phyloP scores from a whole-genome alignment of 306 rosid species.

The Prunus salicina region DNA sequence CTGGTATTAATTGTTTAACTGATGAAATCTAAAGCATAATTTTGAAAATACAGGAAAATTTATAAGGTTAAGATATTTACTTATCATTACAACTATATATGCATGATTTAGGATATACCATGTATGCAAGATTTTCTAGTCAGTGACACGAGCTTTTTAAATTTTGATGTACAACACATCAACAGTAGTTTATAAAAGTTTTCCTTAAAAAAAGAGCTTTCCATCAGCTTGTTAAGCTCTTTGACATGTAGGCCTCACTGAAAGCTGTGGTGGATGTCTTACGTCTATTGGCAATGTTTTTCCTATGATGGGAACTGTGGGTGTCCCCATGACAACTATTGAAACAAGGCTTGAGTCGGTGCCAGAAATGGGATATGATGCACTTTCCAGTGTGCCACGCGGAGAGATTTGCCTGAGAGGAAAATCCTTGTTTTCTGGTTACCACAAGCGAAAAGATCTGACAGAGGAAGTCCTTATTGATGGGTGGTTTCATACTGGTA shows the following conservation, averaged over 20 bases:
- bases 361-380: constrained; percentile 71
- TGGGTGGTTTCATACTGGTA: constrained; percentile 99
- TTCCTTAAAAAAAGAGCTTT: background rate
- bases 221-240: constrained; percentile 2
- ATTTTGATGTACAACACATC: background rate
- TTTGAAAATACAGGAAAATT: background rate
- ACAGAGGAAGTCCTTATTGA: constrained; percentile 69
- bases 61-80: background rate
- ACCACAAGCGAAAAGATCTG: constrained; percentile 82
- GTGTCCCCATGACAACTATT: constrained; percentile 74
- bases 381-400: constrained; percentile 61
- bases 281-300: constrained; percentile 67
- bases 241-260: constrained; percentile 66
- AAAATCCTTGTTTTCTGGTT: constrained; percentile 68
- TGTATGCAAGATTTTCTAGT: background rate
- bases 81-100: background rate
- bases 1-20: background rate
- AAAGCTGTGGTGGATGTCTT: constrained; percentile 83
- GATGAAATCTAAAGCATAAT: background rate
- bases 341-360: constrained; percentile 89
- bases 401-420: constrained; percentile 91
- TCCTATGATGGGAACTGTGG: constrained; percentile 79
- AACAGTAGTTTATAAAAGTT: background rate
- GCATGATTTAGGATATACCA: background rate
- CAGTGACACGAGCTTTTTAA: background rate